Conservation (phyloP, 441 rosid genomes). For the Adansonia gregorii region DNA sequence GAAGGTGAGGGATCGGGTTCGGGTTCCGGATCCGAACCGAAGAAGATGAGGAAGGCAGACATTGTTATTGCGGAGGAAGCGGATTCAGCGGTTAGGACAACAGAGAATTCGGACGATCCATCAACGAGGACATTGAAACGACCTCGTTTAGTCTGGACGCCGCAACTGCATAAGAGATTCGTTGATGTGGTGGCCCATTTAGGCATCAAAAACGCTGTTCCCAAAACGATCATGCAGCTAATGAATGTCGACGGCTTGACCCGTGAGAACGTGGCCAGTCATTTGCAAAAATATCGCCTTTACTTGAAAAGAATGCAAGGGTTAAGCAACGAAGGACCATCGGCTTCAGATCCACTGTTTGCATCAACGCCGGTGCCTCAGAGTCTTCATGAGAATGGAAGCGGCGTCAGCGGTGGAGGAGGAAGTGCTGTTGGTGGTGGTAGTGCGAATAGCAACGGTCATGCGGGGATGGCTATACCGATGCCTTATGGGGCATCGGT, state of each 20-base stretch:
- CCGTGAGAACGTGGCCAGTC: constrained; percentile 95
- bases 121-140: constrained; percentile 65
- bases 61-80: constrained; percentile 59
- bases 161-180: constrained; percentile 95
- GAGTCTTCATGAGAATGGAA: constrained; percentile 54
- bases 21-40: constrained; percentile 51
- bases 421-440: constrained; percentile 13
- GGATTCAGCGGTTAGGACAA: constrained; percentile 51
- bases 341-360: constrained; percentile 79
- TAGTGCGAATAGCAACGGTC: constrained; percentile 37
- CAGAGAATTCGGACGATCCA: constrained; percentile 55
- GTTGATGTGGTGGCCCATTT: constrained; percentile 90
- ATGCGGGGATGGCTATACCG: constrained; percentile 46
- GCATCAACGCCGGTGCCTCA: constrained; percentile 76
- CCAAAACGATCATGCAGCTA: constrained; percentile 97
- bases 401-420: constrained; percentile 31
- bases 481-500: constrained; percentile 51
- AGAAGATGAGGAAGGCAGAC: constrained; percentile 60
- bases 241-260: constrained; percentile 98
- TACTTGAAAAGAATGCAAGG: constrained; percentile 95
- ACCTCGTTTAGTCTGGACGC: constrained; percentile 95
- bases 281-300: constrained; percentile 88
- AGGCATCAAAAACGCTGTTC: constrained; percentile 93
- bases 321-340: constrained; percentile 56
- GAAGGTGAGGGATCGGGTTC: constrained; percentile 49